Conservation (phyloP, 441 rosid species). For the Corymbia calophylla region DNA sequence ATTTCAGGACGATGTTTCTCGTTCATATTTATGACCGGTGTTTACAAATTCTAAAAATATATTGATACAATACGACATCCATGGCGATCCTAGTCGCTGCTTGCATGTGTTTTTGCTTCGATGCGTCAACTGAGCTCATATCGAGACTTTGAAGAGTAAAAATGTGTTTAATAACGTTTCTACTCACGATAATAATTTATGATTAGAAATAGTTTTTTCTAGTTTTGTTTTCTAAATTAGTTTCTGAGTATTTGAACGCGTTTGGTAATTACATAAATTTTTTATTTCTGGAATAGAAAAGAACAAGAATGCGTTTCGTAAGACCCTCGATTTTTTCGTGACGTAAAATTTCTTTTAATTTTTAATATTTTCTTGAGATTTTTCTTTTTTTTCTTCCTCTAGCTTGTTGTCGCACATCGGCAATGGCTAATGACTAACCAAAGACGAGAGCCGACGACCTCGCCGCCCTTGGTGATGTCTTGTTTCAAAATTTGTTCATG, state of each 20-base stretch:
- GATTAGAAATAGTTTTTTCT: neutral
- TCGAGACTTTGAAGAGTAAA: neutral
- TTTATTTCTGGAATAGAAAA: too few relatives aligned
- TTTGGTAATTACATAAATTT: accelerated
- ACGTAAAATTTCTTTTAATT: too few relatives aligned
- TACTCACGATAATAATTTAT: accelerated
- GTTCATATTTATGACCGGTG: neutral
- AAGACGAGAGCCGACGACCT: too few relatives aligned
- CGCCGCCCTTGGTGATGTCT: too few relatives aligned
- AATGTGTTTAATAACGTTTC: too few relatives aligned
- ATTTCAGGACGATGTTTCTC: neutral
- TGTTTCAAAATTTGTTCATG: too few relatives aligned
- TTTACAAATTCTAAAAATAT: neutral
- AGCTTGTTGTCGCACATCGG: too few relatives aligned
- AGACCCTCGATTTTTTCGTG: too few relatives aligned
- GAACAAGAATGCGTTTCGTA: accelerated
- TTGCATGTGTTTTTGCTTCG: neutral
- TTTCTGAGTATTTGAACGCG: too few relatives aligned
- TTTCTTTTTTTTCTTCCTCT: neutral
- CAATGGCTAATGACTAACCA: too few relatives aligned
- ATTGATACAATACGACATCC: accelerated
- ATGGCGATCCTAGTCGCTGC: accelerated
- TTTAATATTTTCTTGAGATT: too few relatives aligned
- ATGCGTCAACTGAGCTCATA: neutral
- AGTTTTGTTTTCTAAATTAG: neutral